These are phyloP conservation scores for Artemisia princeps DNA, from an alignment of 140 eudicot species.

Conservation along the genomic window DNA sequence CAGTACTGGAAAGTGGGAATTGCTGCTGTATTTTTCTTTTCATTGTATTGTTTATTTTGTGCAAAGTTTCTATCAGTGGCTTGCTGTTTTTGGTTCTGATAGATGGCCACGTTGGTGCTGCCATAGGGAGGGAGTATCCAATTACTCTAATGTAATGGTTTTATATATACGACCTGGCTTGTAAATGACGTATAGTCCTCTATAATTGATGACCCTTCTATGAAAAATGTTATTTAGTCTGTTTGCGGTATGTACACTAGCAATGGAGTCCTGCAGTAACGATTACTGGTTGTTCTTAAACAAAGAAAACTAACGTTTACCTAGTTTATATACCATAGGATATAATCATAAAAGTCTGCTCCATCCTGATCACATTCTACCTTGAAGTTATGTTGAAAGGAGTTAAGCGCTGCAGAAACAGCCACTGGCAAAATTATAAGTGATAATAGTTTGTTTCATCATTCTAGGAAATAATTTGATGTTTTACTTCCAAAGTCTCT, in stretches of 20 bases:
- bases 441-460: not conserved
- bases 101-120: not conserved
- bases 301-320: not conserved
- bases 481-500: not conserved
- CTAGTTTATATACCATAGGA: not conserved
- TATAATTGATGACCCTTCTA: too few species aligned
- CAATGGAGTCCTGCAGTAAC: not conserved
- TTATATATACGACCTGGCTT: too few species aligned
- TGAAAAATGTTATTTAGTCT: not conserved
- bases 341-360: not conserved
- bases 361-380: not conserved
- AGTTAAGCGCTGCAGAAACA: not conserved
- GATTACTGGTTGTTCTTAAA: not conserved
- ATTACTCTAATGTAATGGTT: too few species aligned
- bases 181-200: too few species aligned
- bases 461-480: not conserved
- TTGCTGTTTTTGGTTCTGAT: constrained; percentile 6
- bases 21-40: constrained; percentile 10
- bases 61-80: constrained; percentile 7
- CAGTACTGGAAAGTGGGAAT: not conserved
- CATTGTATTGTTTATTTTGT: not conserved
- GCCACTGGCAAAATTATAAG: not conserved
- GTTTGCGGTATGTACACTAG: not conserved
- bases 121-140: not conserved
- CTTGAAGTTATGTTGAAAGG: not conserved